phyloP scores from a whole-genome alignment of 2,329 filamentous ascomycete species.

The Leptosphaerulina australis region DNA sequence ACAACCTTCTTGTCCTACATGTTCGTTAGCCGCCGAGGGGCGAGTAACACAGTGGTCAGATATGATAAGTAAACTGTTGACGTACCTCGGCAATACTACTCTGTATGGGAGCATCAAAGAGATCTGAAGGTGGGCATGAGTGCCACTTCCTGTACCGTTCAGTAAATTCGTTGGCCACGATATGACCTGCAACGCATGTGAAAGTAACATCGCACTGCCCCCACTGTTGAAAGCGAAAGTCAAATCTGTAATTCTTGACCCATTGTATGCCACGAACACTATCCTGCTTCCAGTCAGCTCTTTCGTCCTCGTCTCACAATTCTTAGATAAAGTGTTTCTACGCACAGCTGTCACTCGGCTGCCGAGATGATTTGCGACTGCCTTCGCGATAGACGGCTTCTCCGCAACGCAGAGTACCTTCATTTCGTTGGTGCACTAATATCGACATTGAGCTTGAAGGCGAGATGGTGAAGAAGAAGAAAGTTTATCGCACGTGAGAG shows the following conservation, averaged over 20 bases:
- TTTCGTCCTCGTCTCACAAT: neutral
- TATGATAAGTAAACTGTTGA: neutral
- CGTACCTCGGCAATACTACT: conserved; percentile 70
- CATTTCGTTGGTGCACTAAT: conserved; percentile 27
- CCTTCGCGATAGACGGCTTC: conserved; percentile 94
- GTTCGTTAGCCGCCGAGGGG: conserved; percentile 15
- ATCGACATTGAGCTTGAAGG: conserved; percentile 14
- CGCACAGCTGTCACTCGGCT: conserved; percentile 75
- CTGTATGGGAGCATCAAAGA: conserved; percentile 82
- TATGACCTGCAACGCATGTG: conserved; percentile 90
- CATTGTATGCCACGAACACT: conserved; percentile 57
- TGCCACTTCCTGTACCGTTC: conserved; percentile 77
- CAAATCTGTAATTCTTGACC: conserved; percentile 93
- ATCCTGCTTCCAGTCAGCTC: conserved; percentile 18
- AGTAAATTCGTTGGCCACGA: conserved; percentile 80
- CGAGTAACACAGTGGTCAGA: neutral
- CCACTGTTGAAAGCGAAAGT: conserved; percentile 86
- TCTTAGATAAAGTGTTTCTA: neutral
- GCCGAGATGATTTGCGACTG: conserved; percentile 86
- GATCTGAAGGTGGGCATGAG: conserved; percentile 74
- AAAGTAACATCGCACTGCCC: conserved; percentile 85
- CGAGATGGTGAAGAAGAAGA: neutral
- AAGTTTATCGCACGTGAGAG: conserved; percentile 42
- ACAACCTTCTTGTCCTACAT: conserved; percentile 76
- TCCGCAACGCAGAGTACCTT: conserved; percentile 77